Evolutionary conservation across 2,329 filamentous ascomycete species (phyloP), one percentile per base, ranked within the genome.

Genomic region (Talaromyces sp.): DNA sequence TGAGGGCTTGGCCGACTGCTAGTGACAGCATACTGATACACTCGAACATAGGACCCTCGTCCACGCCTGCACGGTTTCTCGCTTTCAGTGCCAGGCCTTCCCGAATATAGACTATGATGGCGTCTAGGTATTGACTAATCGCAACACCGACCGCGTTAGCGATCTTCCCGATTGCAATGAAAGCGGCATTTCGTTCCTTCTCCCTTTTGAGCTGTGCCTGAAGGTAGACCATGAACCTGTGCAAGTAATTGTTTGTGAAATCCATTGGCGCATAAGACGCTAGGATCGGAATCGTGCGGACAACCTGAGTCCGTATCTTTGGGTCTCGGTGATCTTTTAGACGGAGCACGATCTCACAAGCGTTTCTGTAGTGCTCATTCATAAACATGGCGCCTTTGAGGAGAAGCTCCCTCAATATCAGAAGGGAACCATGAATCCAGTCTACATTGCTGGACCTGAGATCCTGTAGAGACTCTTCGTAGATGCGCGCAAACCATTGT

Each of bases 301-400:
- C 92, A 36, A 98, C 91, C 6, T 96, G 96, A 72, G 91, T 91
- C 63, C 94, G 87, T 70, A 98, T 95, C 40, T 93, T 90, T 3
- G 88, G 82, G 71, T 99, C 96, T 63, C 92, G 88, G 72, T 98
- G 92, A 71, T 99, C 95, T 77, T 96, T 96, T 77, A 96, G 91
- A 68, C 91, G 90, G 69, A 94, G 89, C 40, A 97, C 91, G 68
- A 95, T 93, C 68, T 99, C 95, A 76, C 94, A 98, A 11, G 92
- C 90, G 71, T 96, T 92, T 66, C 90, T 88, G 77, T 98, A 99
- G 74, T 93, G 88, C 45, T 93, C 91, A 73, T 97, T 93, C 95
- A 99, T 98, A 78, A 96, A 99, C 94, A 99, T 99, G 71, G 93
- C 93, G 62, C 95, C 95, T 76, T 97, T 94, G 68, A 95, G 88